Evolutionary conservation across 148 eudicot genomes (phyloP).

Genomic region (Arctostaphylos glauca): DNA sequence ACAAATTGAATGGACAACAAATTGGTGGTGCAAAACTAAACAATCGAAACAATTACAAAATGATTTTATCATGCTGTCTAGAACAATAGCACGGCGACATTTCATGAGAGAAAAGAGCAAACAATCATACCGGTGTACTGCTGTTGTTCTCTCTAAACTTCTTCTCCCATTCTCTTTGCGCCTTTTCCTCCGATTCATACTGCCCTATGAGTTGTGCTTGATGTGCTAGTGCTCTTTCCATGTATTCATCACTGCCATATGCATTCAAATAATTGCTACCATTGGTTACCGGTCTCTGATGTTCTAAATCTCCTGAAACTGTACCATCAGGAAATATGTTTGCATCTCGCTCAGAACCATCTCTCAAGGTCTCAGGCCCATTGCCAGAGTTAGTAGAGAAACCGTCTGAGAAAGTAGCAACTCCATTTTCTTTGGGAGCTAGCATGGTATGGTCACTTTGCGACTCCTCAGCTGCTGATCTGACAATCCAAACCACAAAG

Average conservation of each 20-base stretch:
- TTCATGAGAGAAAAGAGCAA: conserved; percentile 12
- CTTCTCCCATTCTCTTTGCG: conserved; percentile 94
- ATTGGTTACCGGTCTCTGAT: conserved; percentile 24
- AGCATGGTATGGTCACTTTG: conserved; percentile 31
- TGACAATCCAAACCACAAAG: conserved; percentile 32
- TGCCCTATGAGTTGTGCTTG: conserved; percentile 68
- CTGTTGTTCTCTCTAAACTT: conserved; percentile 58
- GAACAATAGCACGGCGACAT: conserved; percentile 6
- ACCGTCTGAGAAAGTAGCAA: conserved; percentile 27
- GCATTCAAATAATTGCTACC: conserved; percentile 20
- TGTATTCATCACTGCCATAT: conserved; percentile 36
- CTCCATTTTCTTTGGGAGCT: conserved; percentile 24
- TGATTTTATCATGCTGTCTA: not conserved
- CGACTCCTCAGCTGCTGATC: conserved; percentile 48
- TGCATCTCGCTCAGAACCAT: conserved; percentile 24
- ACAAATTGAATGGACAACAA: not conserved
- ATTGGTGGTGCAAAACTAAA: not conserved
- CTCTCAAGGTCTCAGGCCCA: conserved; percentile 24
- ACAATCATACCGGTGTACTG: conserved; percentile 47
- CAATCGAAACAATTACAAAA: not conserved
- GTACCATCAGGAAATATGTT: conserved; percentile 21
- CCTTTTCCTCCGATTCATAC: conserved; percentile 76
- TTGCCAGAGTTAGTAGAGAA: conserved; percentile 28
- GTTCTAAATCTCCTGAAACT: conserved; percentile 23
- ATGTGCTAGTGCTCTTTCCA: conserved; percentile 72